These are phyloP conservation scores for Fusarium torreyae DNA, from an alignment of 2,329 filamentous ascomycete genomes.

Conservation along the genomic window DNA sequence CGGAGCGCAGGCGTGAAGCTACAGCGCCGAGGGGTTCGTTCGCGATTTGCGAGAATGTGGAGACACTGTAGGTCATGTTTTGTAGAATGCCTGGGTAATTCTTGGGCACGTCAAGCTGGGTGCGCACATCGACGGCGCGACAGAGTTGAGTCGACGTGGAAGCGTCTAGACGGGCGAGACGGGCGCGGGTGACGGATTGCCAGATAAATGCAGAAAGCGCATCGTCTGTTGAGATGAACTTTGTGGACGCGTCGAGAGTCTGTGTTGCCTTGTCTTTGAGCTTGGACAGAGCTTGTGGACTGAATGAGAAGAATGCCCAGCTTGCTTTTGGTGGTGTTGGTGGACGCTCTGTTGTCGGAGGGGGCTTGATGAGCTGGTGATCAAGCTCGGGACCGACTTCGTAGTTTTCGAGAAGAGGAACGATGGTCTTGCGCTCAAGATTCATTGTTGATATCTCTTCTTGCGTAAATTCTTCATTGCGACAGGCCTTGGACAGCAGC, in stretches of 20 bases:
- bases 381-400: constrained; percentile 55
- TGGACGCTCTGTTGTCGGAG: constrained; percentile 20
- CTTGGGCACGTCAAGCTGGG: constrained; percentile 57
- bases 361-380: constrained; percentile 52
- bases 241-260: constrained; percentile 3
- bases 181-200: constrained; percentile 60
- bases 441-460: constrained; percentile 63
- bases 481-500: constrained; percentile 66
- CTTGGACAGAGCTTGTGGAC: constrained; percentile 51
- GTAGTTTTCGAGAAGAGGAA: constrained; percentile 60
- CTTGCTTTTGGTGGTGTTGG: constrained; percentile 50
- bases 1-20: constrained; percentile 58
- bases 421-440: constrained; percentile 53
- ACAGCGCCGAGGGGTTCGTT: constrained; percentile 53
- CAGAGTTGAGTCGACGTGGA: constrained; percentile 54
- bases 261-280: constrained; percentile 59
- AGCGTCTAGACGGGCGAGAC: constrained; percentile 54
- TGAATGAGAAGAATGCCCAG: constrained; percentile 65
- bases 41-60: constrained; percentile 50
- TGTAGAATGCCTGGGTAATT: constrained; percentile 65
- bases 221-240: constrained; percentile 69
- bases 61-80: constrained; percentile 61
- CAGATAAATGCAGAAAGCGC: constrained; percentile 66
- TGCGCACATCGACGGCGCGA: constrained; percentile 66
- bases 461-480: constrained; percentile 59